phyloP scores from a whole-genome alignment of 306 rosid genomes.

The Inga laurina region DNA sequence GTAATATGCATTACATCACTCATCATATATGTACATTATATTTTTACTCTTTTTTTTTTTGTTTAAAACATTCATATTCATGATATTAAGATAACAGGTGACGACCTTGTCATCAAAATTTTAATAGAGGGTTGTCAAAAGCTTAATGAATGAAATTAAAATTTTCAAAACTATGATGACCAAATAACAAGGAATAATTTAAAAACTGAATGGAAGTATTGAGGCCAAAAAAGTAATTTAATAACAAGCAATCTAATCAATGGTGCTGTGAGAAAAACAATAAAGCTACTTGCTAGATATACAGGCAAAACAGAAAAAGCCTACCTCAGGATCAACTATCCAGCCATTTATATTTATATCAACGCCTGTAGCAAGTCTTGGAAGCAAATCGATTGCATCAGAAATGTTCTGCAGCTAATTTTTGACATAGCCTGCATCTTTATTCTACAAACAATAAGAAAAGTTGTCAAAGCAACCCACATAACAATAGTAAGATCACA shows the following conservation, averaged over 20 bases:
- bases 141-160: no score
- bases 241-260: background rate
- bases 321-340: constrained; percentile 94
- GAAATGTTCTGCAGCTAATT: constrained; percentile 95
- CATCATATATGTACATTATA: no score
- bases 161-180: no score
- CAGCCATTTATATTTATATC: constrained; percentile 99
- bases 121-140: no score
- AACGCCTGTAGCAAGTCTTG: constrained; percentile 96
- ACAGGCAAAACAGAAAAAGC: constrained; percentile 29
- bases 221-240: no score
- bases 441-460: constrained; percentile 57
- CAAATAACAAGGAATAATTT: no score
- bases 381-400: constrained; percentile 96
- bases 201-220: no score
- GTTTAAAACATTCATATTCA: no score
- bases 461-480: constrained; percentile 22
- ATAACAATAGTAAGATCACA: constrained; percentile 13
- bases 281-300: constrained; percentile 15
- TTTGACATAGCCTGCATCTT: constrained; percentile 82
- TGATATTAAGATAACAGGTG: no score
- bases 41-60: no score
- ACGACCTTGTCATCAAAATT: no score
- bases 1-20: no score
- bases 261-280: background rate